Conservation (phyloP, 163 green algal genomes). For the Scenedesmus sp. region DNA sequence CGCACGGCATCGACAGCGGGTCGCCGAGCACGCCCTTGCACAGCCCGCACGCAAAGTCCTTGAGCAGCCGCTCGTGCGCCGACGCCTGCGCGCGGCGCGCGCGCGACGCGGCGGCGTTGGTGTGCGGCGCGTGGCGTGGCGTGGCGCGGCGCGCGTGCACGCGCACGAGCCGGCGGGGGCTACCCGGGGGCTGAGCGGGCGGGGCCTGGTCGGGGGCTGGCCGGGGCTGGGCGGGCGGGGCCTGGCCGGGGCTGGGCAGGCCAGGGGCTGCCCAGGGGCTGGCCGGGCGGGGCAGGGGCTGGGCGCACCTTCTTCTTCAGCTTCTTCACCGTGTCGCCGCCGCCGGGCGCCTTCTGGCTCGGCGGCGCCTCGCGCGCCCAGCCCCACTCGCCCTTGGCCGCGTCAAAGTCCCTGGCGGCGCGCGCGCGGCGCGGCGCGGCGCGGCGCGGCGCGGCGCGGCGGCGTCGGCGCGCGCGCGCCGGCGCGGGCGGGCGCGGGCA, state of each 20-base stretch:
- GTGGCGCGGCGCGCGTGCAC: not conserved
- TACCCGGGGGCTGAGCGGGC: not conserved
- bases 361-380: conserved; percentile 68
- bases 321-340: conserved; percentile 44
- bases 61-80: conserved; percentile 58
- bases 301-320: conserved; percentile 52
- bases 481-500: too few relatives aligned
- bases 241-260: too few relatives aligned
- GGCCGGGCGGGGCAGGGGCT: too few relatives aligned
- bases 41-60: conserved; percentile 84
- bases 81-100: conserved; percentile 34
- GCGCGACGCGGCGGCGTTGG: too few relatives aligned
- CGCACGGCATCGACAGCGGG: conserved; percentile 49
- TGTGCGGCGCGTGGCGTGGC: too few relatives aligned
- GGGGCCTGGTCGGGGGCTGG: too few relatives aligned
- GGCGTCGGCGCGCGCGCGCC: too few relatives aligned
- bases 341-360: conserved; percentile 61
- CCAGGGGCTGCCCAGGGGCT: too few relatives aligned
- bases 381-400: conserved; percentile 70
- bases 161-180: not conserved
- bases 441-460: too few relatives aligned
- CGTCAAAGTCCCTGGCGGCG: conserved; percentile 63
- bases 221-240: too few relatives aligned
- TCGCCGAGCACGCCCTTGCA: conserved; percentile 68
- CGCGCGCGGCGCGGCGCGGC: not conserved